Evolutionary conservation across 208 protist genomes (phyloP), one percentile per base, ranked within the genome.

Genomic region (Leishmania braziliensis): DNA sequence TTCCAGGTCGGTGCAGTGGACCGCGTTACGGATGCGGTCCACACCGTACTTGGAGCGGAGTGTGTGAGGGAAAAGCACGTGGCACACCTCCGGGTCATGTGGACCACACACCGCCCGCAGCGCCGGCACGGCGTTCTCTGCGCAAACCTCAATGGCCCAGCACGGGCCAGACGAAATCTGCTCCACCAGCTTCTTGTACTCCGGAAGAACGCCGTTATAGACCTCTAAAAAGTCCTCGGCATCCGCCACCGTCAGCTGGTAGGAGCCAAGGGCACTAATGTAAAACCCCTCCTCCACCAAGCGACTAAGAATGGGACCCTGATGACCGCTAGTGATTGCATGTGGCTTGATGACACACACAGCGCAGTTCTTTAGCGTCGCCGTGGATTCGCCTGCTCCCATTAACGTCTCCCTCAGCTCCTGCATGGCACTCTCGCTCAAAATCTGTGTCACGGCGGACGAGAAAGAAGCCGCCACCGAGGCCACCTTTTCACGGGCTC

Each of bases 181-280:
- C 81, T 98, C 94, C 36, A 98, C 97, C 72, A 99, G 82, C 78
- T 90, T 89, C 73, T 92, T 90, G 84, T 98, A 99, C 87, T 99
- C 97, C 33, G 98, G 97, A 10, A 99, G 80, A 12, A 99, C 98
- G 62, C 97, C 97, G 75, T 97, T 97, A 91, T 99, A 99, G 26
- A 99, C 98, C 84, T 99, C 98, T 75, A 99, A 88, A 87, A 99
- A 99, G 81, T 99, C 98, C 76, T 95, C 92, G 4, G 98, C 94
- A 80, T 99, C 93, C 2, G 93, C 92, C n/a, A 89, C 76, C 54
- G 87, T 91, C 70, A 99, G 87, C 62, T 88, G 92, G 83, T 99
- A 98, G 78, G 96, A 86, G 36, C 97, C 90, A 18, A 99, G 46
- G 2, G 98, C 98, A 71, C 88, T 95, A 75, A 99, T 92, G 75